Conservation (phyloP, 225 moss, liverwort and hornwort species). For the Anthoceros angustus region DNA sequence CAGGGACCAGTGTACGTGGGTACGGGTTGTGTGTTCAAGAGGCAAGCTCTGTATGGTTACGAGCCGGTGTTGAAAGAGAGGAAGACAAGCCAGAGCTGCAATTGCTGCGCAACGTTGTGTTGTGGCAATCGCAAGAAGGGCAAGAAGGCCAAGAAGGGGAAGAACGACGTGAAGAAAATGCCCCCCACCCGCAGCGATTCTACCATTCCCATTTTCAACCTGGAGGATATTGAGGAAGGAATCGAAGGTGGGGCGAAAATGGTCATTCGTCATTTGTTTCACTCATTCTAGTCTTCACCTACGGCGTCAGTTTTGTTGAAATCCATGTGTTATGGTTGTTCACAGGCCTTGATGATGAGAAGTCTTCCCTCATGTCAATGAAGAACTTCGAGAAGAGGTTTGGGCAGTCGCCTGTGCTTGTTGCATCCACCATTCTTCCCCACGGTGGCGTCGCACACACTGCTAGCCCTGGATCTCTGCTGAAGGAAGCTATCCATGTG, state of each 20-base stretch:
- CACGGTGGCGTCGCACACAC: conserved; percentile 57
- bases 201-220: conserved; percentile 37
- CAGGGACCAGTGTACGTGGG: conserved; percentile 85
- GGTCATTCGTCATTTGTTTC: neutral
- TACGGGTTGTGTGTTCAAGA: conserved; percentile 64
- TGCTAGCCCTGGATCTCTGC: conserved; percentile 40
- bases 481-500: conserved; percentile 87
- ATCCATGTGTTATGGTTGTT: neutral
- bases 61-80: conserved; percentile 51
- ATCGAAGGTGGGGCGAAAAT: conserved; percentile 27
- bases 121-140: conserved; percentile 47
- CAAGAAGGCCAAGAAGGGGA: conserved; percentile 18
- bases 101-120: conserved; percentile 32
- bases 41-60: conserved; percentile 57
- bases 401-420: conserved; percentile 68
- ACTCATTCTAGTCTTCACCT: neutral
- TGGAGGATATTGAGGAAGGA: conserved; percentile 71
- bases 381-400: conserved; percentile 66
- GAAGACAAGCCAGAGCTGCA: conserved; percentile 14
- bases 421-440: conserved; percentile 44
- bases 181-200: conserved; percentile 33
- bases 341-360: conserved; percentile 59
- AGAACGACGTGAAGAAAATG: conserved; percentile 26
- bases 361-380: conserved; percentile 46
- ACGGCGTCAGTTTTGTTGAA: neutral